These are phyloP conservation scores for Botrytis aclada DNA, from an alignment of 2,329 filamentous ascomycete species.

Conservation along the genomic window DNA sequence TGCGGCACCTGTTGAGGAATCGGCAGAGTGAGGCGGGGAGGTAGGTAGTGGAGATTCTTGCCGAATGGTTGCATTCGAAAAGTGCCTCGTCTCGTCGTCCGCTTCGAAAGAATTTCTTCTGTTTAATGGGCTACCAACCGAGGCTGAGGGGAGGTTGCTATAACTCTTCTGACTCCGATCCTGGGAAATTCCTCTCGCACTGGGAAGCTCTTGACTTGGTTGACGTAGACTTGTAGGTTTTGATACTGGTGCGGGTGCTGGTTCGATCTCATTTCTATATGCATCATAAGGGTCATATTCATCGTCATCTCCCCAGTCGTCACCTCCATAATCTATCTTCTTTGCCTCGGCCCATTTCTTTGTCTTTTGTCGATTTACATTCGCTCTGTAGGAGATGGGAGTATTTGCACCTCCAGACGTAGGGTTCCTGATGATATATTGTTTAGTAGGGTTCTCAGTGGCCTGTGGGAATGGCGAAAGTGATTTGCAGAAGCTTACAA, in stretches of 20 bases:
- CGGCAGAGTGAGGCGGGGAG: conserved; percentile 16
- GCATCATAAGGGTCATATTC: conserved; percentile 49
- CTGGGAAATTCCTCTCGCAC: conserved; percentile 18
- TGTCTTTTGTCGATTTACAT: conserved; percentile 85
- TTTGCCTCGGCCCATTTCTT: conserved; percentile 95
- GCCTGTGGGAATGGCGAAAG: neutral
- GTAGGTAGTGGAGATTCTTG: conserved; percentile 26
- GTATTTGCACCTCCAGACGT: conserved; percentile 22
- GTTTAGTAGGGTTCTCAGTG: conserved; percentile 12
- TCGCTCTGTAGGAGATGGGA: conserved; percentile 63
- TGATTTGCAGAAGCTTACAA: conserved; percentile 1
- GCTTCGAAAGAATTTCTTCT: conserved; percentile 51
- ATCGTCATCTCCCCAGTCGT: conserved; percentile 81
- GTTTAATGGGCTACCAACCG: conserved; percentile 21
- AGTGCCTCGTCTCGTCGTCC: conserved; percentile 51
- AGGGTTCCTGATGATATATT: conserved; percentile 27
- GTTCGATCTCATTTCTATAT: conserved; percentile 40
- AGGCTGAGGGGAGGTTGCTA: conserved; percentile 35
- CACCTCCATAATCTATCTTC: conserved; percentile 81
- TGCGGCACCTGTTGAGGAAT: conserved; percentile 20
- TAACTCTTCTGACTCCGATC: conserved; percentile 33
- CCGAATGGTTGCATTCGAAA: conserved; percentile 39
- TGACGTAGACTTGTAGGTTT: conserved; percentile 45
- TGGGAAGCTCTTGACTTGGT: conserved; percentile 37
- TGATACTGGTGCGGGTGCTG: conserved; percentile 32